A percentile compares a stretch with the other conserved stretches of the same genome.
Evolutionary conservation across 257 asterid species (phyloP).

Genomic region (Jacaranda copaia): DNA sequence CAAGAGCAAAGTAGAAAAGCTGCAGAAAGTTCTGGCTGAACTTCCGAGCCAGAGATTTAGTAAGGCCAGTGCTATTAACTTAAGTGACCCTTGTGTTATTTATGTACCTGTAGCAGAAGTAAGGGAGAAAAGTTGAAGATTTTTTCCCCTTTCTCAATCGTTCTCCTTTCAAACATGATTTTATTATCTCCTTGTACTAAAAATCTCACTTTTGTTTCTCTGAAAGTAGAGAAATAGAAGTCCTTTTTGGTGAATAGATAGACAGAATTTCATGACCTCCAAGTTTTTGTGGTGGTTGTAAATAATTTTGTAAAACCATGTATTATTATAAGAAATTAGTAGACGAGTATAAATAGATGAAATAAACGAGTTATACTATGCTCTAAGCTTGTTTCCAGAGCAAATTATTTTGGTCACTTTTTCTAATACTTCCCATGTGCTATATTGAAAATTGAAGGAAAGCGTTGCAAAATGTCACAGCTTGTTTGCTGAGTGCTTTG

Average conservation of each 20-base stretch:
- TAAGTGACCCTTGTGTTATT: conserved; percentile 48
- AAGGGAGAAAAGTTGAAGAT: conserved; percentile 67
- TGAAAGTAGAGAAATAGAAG: conserved; percentile 41
- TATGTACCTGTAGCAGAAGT: conserved; percentile 85
- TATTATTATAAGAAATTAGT: conserved; percentile 18
- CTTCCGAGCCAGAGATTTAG: conserved; percentile 47
- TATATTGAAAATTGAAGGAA: no score
- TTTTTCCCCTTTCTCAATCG: neutral
- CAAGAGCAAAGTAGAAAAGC: conserved; percentile 67
- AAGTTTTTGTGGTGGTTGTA: conserved; percentile 34
- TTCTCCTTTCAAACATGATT: conserved; percentile 19
- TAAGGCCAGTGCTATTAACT: conserved; percentile 43
- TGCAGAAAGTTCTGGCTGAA: conserved; percentile 57
- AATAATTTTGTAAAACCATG: conserved; percentile 30
- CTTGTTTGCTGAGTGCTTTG: neutral
- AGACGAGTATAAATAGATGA: conserved; percentile 25
- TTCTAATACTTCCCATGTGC: neutral
- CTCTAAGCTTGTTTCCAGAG: neutral
- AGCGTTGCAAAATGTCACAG: neutral
- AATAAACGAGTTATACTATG: neutral
- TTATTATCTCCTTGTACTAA: conserved; percentile 1
- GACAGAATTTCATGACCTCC: conserved; percentile 24
- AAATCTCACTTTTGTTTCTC: conserved; percentile 33
- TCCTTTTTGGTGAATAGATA: conserved; percentile 30
- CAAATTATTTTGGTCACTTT: neutral